Conservation (phyloP, 2,329 filamentous ascomycete species). For the Aspergillus thermomutatus region DNA sequence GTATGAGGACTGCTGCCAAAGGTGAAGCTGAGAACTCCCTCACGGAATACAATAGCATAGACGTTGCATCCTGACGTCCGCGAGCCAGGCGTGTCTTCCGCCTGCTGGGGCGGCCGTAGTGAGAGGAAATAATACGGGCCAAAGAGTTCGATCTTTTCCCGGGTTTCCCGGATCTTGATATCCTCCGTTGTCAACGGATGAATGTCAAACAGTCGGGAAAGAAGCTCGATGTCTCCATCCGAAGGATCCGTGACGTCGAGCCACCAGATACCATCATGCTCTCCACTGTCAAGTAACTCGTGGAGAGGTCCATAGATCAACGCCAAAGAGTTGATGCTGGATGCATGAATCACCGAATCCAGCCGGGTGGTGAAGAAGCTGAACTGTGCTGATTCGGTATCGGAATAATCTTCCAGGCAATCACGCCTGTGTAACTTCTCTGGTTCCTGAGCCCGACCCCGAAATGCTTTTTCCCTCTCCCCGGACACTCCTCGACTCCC, state of each 20-base stretch:
- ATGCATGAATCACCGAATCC: conserved; percentile 82
- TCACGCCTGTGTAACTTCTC: background rate
- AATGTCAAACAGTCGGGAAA: conserved; percentile 90
- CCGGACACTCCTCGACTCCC: background rate
- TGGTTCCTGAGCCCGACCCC: background rate
- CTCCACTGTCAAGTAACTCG: conserved; percentile 47
- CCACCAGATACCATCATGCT: conserved; percentile 85
- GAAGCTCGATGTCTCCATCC: conserved; percentile 78
- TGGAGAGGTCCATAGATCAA: conserved; percentile 80
- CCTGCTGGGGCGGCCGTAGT: conserved; percentile 81
- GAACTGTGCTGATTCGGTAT: conserved; percentile 65
- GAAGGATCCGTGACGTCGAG: conserved; percentile 84
- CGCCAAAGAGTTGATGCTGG: conserved; percentile 76
- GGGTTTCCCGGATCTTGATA: conserved; percentile 84
- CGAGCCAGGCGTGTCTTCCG: conserved; percentile 68
- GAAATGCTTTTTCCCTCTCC: background rate
- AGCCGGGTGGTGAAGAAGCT: conserved; percentile 91
- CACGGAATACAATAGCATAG: conserved; percentile 89
- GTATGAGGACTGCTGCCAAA: conserved; percentile 80
- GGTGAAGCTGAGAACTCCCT: conserved; percentile 88
- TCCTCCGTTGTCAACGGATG: conserved; percentile 93
- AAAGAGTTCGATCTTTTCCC: conserved; percentile 98
- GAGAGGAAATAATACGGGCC: conserved; percentile 93
- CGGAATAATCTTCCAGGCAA: background rate
- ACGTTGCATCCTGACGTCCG: conserved; percentile 89